A percentile compares a stretch with the other conserved stretches of the same genome.
Evolutionary conservation across 352 stramenopile species (phyloP).

Genomic region (Phytophthora fragariaefolia): DNA sequence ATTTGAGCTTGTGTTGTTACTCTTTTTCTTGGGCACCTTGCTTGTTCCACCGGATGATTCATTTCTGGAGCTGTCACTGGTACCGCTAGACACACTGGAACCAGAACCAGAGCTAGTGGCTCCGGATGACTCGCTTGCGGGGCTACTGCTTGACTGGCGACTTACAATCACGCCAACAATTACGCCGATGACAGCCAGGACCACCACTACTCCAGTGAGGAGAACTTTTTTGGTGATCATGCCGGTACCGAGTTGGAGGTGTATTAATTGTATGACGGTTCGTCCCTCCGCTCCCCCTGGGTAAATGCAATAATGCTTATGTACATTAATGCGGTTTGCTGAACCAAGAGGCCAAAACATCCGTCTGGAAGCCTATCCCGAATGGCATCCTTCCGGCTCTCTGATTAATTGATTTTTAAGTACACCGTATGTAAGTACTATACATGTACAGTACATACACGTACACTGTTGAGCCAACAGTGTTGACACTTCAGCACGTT

Average conservation of each 20-base stretch:
- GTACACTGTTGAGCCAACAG: too few relatives aligned
- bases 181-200: slow-evolving; percentile 1
- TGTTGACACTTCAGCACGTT: too few relatives aligned
- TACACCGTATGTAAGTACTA: neutral
- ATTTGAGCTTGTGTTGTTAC: neutral
- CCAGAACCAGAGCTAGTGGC: neutral
- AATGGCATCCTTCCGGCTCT: slow-evolving; percentile 1
- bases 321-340: too few relatives aligned
- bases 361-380: neutral
- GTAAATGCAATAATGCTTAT: neutral
- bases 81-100: neutral
- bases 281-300: neutral
- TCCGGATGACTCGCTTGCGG: neutral
- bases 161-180: neutral
- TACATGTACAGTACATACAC: too few relatives aligned
- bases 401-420: neutral
- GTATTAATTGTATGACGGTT: neutral
- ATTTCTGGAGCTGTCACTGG: neutral
- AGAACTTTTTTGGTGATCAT: slow-evolving; percentile 2
- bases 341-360: neutral
- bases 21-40: neutral
- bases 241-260: neutral
- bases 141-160: neutral
- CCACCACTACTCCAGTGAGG: slow-evolving; percentile 1
- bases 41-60: neutral